Evolutionary conservation across 257 asterid species (phyloP).

Genomic region (Pogostemon cablin): DNA sequence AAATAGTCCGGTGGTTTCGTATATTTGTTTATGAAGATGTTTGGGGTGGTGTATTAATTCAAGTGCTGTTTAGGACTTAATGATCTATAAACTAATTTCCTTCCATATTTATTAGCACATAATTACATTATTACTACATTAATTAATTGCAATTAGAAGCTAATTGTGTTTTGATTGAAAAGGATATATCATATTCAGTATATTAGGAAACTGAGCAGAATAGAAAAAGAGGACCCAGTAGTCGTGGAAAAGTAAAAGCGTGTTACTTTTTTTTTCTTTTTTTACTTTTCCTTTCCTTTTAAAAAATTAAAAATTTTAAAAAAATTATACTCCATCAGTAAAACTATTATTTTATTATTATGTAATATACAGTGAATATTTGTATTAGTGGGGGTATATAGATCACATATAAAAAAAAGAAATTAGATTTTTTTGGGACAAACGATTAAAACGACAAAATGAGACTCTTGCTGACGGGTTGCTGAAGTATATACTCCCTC

Average conservation of each 20-base stretch:
- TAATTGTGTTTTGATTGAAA: background rate
- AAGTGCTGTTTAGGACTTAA: conserved; percentile 8
- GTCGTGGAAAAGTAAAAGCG: conserved; percentile 34
- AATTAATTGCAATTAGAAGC: background rate
- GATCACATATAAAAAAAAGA: too few relatives aligned
- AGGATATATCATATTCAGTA: background rate
- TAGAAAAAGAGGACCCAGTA: background rate
- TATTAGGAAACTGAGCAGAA: background rate
- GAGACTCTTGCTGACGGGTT: too few relatives aligned
- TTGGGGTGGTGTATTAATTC: conserved; percentile 11
- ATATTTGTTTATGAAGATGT: conserved; percentile 11
- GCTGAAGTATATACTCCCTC: too few relatives aligned
- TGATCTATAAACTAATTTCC: too few relatives aligned
- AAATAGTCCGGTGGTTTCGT: conserved; percentile 14
- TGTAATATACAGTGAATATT: too few relatives aligned
- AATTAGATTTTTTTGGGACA: too few relatives aligned
- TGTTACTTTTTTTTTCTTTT: background rate
- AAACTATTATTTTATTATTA: too few relatives aligned
- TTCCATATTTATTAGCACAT: background rate
- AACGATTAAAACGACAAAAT: too few relatives aligned
- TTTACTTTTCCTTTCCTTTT: background rate
- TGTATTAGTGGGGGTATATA: too few relatives aligned
- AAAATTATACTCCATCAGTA: background rate
- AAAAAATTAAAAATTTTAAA: background rate
- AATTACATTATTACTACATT: background rate